Conservation (phyloP, 331 rosid genomes). For the Quercus lobata region DNA sequence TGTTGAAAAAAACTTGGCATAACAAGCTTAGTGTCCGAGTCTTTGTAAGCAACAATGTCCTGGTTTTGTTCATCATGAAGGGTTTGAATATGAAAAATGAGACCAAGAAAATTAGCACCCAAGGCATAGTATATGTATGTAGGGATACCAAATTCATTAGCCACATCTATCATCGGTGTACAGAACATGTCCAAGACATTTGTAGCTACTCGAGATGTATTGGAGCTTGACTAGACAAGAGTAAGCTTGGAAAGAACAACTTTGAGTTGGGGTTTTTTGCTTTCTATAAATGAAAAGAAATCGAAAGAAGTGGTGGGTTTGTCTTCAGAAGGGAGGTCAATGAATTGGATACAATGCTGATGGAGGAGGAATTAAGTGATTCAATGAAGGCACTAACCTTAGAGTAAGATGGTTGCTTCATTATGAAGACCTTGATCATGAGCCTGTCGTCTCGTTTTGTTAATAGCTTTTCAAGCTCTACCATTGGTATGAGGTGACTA, state of each 20-base stretch:
- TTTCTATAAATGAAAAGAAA: background rate
- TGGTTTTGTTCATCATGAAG: conserved; percentile 15
- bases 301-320: no score
- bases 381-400: background rate
- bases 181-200: conserved; percentile 59
- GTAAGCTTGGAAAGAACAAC: conserved; percentile 29
- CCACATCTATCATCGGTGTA: conserved; percentile 45
- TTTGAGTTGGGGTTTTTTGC: conserved; percentile 26
- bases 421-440: conserved; percentile 26
- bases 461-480: conserved; percentile 49
- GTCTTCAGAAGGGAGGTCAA: conserved; percentile 26
- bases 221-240: background rate
- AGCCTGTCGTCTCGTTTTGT: conserved; percentile 22
- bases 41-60: background rate
- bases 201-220: conserved; percentile 31
- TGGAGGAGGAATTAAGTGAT: conserved; percentile 6
- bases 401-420: conserved; percentile 4
- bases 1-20: conserved; percentile 27
- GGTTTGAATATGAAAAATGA: conserved; percentile 23
- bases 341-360: conserved; percentile 19
- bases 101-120: conserved; percentile 25
- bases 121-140: conserved; percentile 37
- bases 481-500: conserved; percentile 37
- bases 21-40: conserved; percentile 3
- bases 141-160: conserved; percentile 44